Evolutionary conservation across 495 filamentous ascomycete species (phyloP).

Genomic region (Podospora pseudocomata): DNA sequence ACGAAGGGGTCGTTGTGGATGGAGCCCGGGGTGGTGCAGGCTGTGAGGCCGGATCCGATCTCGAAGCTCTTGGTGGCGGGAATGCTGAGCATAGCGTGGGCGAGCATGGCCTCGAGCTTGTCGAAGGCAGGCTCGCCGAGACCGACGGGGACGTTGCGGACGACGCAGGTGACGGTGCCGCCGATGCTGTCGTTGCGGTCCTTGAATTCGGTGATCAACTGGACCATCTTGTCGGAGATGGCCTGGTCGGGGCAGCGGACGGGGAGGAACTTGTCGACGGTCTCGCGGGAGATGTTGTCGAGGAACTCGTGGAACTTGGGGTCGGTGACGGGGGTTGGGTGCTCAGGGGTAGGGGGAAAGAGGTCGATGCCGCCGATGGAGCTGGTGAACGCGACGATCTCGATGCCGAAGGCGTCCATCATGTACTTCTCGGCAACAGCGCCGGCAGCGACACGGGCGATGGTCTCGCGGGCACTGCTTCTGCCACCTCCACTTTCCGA

Average conservation of each 20-base stretch:
- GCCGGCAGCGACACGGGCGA: slow-evolving; percentile 89
- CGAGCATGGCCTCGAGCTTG: slow-evolving; percentile 91
- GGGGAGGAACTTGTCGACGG: slow-evolving; percentile 78
- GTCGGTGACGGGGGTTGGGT: slow-evolving; percentile 73
- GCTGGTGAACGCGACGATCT: slow-evolving; percentile 88
- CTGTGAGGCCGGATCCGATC: slow-evolving; percentile 89
- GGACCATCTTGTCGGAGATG: slow-evolving; percentile 67
- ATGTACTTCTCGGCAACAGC: slow-evolving; percentile 95
- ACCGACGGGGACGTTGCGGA: slow-evolving; percentile 82
- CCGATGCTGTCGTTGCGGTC: slow-evolving; percentile 89
- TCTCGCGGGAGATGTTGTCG: slow-evolving; percentile 66
- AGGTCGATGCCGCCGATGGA: slow-evolving; percentile 81
- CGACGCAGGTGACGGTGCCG: slow-evolving; percentile 93
- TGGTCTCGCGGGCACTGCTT: slow-evolving; percentile 91
- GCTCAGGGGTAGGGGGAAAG: slow-evolving; percentile 72
- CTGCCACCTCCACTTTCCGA: slow-evolving; percentile 89
- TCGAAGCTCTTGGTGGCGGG: slow-evolving; percentile 97
- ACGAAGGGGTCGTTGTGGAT: slow-evolving; percentile 93
- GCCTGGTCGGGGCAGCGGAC: slow-evolving; percentile 78
- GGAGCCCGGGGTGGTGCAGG: slow-evolving; percentile 83
- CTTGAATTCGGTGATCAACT: slow-evolving; percentile 73
- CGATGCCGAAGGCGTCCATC: slow-evolving; percentile 69
- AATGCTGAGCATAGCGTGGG: slow-evolving; percentile 95
- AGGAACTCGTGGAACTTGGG: slow-evolving; percentile 77
- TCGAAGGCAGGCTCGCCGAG: slow-evolving; percentile 95